These are phyloP conservation scores for Cyphellophora attinorum DNA, from an alignment of 2,329 filamentous ascomycete genomes.

Conservation along the genomic window DNA sequence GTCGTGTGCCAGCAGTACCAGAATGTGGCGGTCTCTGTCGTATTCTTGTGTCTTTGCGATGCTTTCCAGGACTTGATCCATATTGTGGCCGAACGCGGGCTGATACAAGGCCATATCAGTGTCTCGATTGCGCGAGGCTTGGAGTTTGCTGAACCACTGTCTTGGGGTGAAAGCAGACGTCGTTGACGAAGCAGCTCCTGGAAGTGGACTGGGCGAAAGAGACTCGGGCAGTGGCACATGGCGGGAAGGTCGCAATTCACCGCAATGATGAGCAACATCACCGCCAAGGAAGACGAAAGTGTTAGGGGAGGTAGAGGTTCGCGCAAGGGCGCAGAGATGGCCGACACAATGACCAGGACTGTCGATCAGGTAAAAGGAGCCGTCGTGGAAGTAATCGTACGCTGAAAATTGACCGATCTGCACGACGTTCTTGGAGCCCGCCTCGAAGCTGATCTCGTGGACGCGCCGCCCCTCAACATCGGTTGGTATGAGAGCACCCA, in stretches of 20 bases:
- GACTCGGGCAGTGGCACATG: constrained; percentile 20
- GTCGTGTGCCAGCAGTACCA: constrained; percentile 25
- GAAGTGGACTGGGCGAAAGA: neutral
- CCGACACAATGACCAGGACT: constrained; percentile 38
- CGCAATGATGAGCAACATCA: constrained; percentile 36
- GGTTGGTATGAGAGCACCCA: constrained; percentile 18
- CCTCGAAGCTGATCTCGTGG: constrained; percentile 14
- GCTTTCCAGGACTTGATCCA: constrained; percentile 17
- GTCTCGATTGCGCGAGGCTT: constrained; percentile 4
- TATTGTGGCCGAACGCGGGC: constrained; percentile 19
- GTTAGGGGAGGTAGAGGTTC: constrained; percentile 25
- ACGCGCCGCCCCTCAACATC: constrained; percentile 22
- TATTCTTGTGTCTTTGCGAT: constrained; percentile 19
- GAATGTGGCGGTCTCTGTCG: constrained; percentile 20
- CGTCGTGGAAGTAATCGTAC: constrained; percentile 31
- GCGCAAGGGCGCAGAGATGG: constrained; percentile 41
- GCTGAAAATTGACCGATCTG: constrained; percentile 28
- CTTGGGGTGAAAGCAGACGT: neutral
- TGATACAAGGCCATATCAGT: constrained; percentile 12
- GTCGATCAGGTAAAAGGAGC: constrained; percentile 32
- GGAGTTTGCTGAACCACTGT: constrained; percentile 5
- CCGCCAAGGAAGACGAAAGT: constrained; percentile 42
- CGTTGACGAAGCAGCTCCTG: neutral
- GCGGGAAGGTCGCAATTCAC: constrained; percentile 21
- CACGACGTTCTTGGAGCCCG: constrained; percentile 24